Base-by-base conservation (phyloP, 257 asterid genomes). In the Ballota nigra region DNA sequence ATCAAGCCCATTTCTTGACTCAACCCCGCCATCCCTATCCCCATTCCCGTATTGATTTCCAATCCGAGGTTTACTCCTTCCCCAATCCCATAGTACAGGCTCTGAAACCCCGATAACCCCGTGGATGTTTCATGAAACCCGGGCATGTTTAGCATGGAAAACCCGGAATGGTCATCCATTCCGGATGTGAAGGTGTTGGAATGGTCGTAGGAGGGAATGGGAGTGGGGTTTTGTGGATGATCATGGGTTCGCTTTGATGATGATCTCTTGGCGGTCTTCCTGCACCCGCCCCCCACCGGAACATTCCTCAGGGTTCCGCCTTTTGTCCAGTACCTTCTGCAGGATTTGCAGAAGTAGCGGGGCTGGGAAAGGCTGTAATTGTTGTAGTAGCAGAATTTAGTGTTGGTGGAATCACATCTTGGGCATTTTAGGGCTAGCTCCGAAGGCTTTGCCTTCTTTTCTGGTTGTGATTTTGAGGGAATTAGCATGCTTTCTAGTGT, bases 351-450 rank as follows among this genome's bases (percentile, higher is more conserved):
- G 68, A 91, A 91, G 79, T 91, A 91, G 40, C 97, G 71, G 0
- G 97, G 97, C 76, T 91, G 97, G 11, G 97, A 71, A 2, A 91
- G 96, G 55, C 97, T 91, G 78, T 91, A 91, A 65, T 91, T 91
- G 86, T 91, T 91, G 88, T 91, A 91, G 81, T 91, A 91, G 36
- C 97, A 91, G n/a, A 91, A 91, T 49, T 91, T 91, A 20, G 97
- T 91, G 86, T 89, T 87, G 78, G 76, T 69, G 28, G 97, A 91
- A 24, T 91, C 97, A 72, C 97, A 91, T 57, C 97, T 81, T 31
- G 97, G 97, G 86, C 97, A 91, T 56, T 84, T 91, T 23, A 78
- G 86, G 41, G 92, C 77, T 56, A 83, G 77, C 43, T 86, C 97
- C 0, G 84, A 71, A 0, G 96, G 96, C 70, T 85, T 84, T 51